These are phyloP conservation scores for Fusarium equiseti DNA, from an alignment of 2,329 filamentous ascomycete genomes.

Conservation along the genomic window DNA sequence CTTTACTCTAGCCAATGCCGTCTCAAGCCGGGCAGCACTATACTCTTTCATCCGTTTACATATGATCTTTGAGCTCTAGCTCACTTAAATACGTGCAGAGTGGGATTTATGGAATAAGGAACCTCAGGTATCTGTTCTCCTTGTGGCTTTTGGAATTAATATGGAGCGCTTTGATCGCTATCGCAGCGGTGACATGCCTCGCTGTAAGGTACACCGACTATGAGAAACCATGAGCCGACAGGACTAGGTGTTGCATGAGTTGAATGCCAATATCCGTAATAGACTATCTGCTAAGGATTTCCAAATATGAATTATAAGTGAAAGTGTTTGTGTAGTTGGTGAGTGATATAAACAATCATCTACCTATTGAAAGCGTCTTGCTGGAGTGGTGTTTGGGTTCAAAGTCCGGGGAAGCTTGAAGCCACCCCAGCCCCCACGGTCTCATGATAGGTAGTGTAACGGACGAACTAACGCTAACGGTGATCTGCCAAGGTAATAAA, in stretches of 20 bases:
- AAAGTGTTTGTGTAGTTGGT: not conserved
- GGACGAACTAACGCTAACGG: not conserved
- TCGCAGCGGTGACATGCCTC: not conserved
- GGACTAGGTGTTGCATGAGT: not conserved
- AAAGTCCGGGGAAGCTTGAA: constrained; percentile 1
- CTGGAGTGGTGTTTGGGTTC: not conserved
- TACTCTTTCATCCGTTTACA: not conserved
- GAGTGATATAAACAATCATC: not conserved
- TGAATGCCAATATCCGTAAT: not conserved
- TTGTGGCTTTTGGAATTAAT: accelerated
- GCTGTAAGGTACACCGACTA: not conserved
- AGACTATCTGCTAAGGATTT: accelerated
- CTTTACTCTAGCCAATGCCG: not conserved
- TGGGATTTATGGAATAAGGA: not conserved
- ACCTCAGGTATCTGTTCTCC: not conserved
- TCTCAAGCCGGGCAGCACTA: not conserved
- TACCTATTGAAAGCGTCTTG: not conserved
- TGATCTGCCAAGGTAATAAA: not conserved
- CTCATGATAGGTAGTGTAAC: constrained; percentile 4
- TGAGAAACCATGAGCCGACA: not conserved
- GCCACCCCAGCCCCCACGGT: constrained; percentile 3
- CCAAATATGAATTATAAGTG: not conserved
- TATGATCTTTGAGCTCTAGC: not conserved
- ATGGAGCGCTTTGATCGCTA: not conserved
- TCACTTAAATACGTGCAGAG: not conserved